Percentiles rank a stretch among this genome's conserved stretches.
Evolutionary conservation across 345 rosid species (phyloP).

Genomic region (Excoecaria cochinchinensis): DNA sequence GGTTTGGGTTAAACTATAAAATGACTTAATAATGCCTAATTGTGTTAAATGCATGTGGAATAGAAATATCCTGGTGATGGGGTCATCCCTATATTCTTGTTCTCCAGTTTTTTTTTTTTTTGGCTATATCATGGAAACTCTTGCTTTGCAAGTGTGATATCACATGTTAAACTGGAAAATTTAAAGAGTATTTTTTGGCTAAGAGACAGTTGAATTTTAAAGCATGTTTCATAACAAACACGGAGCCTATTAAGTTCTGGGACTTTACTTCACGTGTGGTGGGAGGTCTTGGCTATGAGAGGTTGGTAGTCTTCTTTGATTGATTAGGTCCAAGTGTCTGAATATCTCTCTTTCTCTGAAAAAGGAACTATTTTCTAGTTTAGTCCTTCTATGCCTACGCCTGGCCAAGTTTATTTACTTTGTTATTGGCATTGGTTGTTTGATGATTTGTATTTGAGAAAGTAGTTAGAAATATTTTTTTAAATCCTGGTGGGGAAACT

Average conservation of each 20-base stretch:
- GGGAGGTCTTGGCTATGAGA: constrained; percentile 91
- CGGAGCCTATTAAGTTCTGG: constrained; percentile 92
- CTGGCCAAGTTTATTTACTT: too few species aligned
- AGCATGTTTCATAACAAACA: constrained; percentile 92
- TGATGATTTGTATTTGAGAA: too few species aligned
- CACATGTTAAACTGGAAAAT: constrained; percentile 5
- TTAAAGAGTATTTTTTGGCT: constrained; percentile 13
- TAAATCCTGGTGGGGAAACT: too few species aligned
- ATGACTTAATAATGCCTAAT: neutral
- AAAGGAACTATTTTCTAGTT: neutral
- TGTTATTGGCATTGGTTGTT: too few species aligned
- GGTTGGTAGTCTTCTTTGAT: constrained; percentile 57
- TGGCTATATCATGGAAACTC: neutral
- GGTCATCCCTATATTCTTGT: neutral
- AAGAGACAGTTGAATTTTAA: constrained; percentile 34
- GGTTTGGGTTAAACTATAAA: neutral
- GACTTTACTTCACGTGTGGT: constrained; percentile 69
- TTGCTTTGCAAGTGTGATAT: constrained; percentile 1
- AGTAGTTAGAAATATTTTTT: too few species aligned
- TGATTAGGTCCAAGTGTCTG: neutral
- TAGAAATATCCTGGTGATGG: neutral
- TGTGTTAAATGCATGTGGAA: neutral
- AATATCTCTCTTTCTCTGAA: neutral
- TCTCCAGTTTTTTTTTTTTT: too few species aligned
- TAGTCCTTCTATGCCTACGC: neutral